phyloP scores from a whole-genome alignment of 305 asterid species.

The Fraxinus angustifolia region DNA sequence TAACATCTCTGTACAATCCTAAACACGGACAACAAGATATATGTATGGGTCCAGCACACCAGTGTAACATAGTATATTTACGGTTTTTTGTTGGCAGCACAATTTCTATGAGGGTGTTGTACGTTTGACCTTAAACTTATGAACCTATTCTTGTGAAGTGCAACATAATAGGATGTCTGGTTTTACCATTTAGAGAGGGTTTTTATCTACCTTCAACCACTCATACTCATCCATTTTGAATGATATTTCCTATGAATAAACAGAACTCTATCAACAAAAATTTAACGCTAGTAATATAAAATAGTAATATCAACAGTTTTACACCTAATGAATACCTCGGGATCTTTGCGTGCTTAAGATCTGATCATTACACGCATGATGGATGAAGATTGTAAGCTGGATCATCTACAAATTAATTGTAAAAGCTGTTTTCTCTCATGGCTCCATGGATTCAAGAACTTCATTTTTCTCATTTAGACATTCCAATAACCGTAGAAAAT shows the following conservation, averaged over 20 bases:
- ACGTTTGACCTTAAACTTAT: neutral
- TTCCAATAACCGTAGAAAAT: constrained; percentile 50
- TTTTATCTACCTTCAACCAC: neutral
- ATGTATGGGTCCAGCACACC: neutral
- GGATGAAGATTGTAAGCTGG: constrained; percentile 3
- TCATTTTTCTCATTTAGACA: constrained; percentile 54
- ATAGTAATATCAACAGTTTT: constrained; percentile 23
- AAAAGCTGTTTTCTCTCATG: constrained; percentile 29
- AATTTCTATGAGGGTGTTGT: neutral
- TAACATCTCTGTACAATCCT: neutral
- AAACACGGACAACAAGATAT: neutral
- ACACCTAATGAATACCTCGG: constrained; percentile 21
- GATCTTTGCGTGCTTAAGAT: constrained; percentile 18
- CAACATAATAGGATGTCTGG: neutral
- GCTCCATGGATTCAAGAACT: constrained; percentile 65
- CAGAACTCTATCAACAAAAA: constrained; percentile 32
- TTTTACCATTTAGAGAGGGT: neutral
- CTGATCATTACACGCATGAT: neutral
- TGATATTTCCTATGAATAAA: constrained; percentile 26
- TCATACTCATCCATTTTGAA: constrained; percentile 26
- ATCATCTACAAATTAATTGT: constrained; percentile 15
- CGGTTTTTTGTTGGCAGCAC: neutral
- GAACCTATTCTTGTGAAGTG: neutral
- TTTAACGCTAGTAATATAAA: neutral
- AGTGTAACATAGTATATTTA: neutral